Percentiles rank a stretch among this genome's conserved stretches.
Conservation (phyloP, 192 early-diverging fungal species). For the Funneliformis geosporum region DNA sequence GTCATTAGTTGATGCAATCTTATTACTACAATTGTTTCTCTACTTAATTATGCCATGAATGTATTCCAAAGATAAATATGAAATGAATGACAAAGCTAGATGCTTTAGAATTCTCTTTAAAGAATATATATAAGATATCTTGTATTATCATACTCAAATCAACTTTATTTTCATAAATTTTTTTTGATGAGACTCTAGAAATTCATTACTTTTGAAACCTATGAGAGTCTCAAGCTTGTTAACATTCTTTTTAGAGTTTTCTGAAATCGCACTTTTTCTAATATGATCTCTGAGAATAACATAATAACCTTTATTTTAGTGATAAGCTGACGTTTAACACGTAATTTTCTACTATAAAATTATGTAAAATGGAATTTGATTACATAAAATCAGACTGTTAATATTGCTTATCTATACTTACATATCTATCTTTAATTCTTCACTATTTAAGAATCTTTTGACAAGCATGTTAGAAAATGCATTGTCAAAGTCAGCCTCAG, state of each 20-base stretch:
- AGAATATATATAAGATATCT: constrained; percentile 33
- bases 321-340: constrained; percentile 21
- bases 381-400: not conserved
- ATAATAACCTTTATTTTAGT: constrained; percentile 30
- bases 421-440: constrained; percentile 34
- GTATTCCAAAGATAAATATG: constrained; percentile 33
- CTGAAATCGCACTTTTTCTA: constrained; percentile 35
- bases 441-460: constrained; percentile 30
- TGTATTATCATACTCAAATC: constrained; percentile 31
- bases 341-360: constrained; percentile 34
- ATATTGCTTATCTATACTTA: constrained; percentile 31
- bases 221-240: constrained; percentile 32
- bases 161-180: constrained; percentile 31
- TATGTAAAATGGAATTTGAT: not conserved
- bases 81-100: constrained; percentile 27
- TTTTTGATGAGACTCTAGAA: constrained; percentile 32
- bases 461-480: constrained; percentile 31
- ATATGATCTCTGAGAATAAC: constrained; percentile 18
- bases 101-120: constrained; percentile 29
- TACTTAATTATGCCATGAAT: constrained; percentile 13
- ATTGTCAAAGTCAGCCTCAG: constrained; percentile 33
- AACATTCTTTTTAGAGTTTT: constrained; percentile 32
- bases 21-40: not conserved
- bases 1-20: not conserved
- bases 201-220: constrained; percentile 25